Evolutionary conservation across 208 protist species (phyloP), one percentile per base, ranked within the genome.

Genomic region (Trypanosoma theileri): DNA sequence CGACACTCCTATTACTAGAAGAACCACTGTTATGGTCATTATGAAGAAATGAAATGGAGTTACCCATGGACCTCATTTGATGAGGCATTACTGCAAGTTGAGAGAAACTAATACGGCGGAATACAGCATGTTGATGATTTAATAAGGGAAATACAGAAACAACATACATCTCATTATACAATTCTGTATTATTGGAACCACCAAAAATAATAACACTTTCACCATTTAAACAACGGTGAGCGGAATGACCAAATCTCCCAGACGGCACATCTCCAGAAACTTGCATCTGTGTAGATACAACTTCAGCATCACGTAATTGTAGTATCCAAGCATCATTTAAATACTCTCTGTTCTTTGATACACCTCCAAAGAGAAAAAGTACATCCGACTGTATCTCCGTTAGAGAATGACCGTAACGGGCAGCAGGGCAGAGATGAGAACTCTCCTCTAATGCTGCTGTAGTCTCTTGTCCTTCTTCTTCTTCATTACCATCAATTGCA

Each of bases 271-370:
- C 65, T 6, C 65, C 65, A 35, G 21, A 16, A 60, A 60, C 24
- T 35, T 22, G 21, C 12, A 69, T 26, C 51, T 41, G 28, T 17
- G 16, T 4, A 7, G 28, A 35, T 19, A 21, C 26, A 17, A 54
- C 41, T 11, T 42, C 44, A 8, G 56, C 26, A 13, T 59, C 52
- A 9, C 4, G n/a, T 31, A 69, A 52, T 22, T 21, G 40, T 35
- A 69, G 31, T 11, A 69, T 24, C 65, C 65, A 69, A 26, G 46
- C 65, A 62, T 69, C 65, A 45, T 69, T 69, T 6, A 59, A 24
- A 28, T 35, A 69, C 35, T 56, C 52, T 35, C 26, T 19, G 48
- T 21, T 42, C 44, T 46, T 16, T 13, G 56, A 62, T 21, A 62
- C 65, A 24, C 65, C 65, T 46, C 51, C 65, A 62, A 69, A 69